A percentile compares a stretch with the other conserved stretches of the same genome.
Conservation (phyloP, 306 rosid species). For the Pterocarpus santalinus region DNA sequence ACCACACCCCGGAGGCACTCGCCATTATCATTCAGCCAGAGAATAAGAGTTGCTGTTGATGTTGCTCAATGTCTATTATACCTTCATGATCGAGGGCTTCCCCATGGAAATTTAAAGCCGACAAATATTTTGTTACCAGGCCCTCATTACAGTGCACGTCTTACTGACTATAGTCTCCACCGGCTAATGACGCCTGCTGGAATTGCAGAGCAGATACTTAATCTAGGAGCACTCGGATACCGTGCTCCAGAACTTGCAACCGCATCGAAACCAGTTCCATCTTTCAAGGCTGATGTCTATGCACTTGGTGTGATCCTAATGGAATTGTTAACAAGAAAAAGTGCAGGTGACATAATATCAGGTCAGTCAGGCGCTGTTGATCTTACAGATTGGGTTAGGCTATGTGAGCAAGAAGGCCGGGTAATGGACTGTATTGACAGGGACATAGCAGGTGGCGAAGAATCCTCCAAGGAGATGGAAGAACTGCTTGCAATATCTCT, state of each 20-base stretch:
- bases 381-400: conserved; percentile 98
- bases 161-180: conserved; percentile 87
- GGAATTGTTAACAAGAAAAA: conserved; percentile 91
- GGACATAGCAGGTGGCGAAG: conserved; percentile 91
- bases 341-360: conserved; percentile 98
- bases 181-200: conserved; percentile 94
- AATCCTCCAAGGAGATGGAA: conserved; percentile 83
- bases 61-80: conserved; percentile 78
- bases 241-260: conserved; percentile 89
- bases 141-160: conserved; percentile 70
- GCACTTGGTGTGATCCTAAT: conserved; percentile 93
- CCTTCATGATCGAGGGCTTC: conserved; percentile 93
- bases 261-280: conserved; percentile 76
- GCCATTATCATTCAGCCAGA: conserved; percentile 80
- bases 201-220: conserved; percentile 88
- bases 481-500: conserved; percentile 82
- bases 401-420: conserved; percentile 93
- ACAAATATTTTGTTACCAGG: conserved; percentile 76
- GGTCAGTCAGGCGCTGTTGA: conserved; percentile 96
- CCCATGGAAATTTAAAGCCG: conserved; percentile 96
- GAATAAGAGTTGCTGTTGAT: conserved; percentile 85
- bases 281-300: conserved; percentile 94
- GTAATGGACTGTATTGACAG: conserved; percentile 95
- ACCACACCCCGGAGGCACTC: conserved; percentile 90
- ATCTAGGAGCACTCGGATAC: conserved; percentile 96